Conservation (phyloP, 2,329 filamentous ascomycete species). For the Sporothrix brasiliensis region DNA sequence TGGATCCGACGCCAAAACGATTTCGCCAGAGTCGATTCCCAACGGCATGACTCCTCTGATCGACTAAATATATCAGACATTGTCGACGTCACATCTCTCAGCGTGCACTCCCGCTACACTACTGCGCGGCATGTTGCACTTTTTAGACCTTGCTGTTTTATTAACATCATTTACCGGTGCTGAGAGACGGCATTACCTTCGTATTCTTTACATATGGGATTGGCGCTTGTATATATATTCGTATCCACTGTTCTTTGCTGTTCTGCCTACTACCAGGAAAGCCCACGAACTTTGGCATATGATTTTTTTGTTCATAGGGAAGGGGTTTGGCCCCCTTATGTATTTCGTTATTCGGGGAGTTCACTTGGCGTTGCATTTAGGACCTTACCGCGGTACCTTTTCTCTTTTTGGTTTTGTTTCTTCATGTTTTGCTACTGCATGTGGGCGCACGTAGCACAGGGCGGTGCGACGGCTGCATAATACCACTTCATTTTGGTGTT, state of each 20-base stretch:
- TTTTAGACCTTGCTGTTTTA: not conserved
- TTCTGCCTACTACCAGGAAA: not conserved
- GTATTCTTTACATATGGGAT: not conserved
- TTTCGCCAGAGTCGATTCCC: slow-evolving; percentile 50
- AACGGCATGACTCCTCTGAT: slow-evolving; percentile 47
- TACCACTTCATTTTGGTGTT: not conserved
- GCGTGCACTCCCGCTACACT: not conserved
- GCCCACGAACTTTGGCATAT: not conserved
- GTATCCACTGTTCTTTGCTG: not conserved
- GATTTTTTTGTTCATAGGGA: slow-evolving; percentile 6
- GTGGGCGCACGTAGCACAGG: slow-evolving; percentile 18
- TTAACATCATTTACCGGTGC: slow-evolving; percentile 7
- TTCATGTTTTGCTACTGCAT: slow-evolving; percentile 18
- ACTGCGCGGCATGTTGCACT: not conserved
- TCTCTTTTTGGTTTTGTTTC: not conserved
- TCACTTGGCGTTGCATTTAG: not conserved
- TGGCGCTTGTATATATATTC: slow-evolving; percentile 16
- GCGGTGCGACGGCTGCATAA: slow-evolving; percentile 18
- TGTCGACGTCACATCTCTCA: not conserved
- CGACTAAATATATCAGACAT: slow-evolving; percentile 36
- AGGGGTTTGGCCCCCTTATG: not conserved
- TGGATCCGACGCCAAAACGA: slow-evolving; percentile 42
- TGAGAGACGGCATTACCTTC: not conserved
- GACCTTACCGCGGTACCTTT: not conserved
- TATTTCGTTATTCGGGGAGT: not conserved